Evolutionary conservation across 306 rosid species (phyloP), one percentile per base, ranked within the genome.

Genomic region (Pterocarpus santalinus): DNA sequence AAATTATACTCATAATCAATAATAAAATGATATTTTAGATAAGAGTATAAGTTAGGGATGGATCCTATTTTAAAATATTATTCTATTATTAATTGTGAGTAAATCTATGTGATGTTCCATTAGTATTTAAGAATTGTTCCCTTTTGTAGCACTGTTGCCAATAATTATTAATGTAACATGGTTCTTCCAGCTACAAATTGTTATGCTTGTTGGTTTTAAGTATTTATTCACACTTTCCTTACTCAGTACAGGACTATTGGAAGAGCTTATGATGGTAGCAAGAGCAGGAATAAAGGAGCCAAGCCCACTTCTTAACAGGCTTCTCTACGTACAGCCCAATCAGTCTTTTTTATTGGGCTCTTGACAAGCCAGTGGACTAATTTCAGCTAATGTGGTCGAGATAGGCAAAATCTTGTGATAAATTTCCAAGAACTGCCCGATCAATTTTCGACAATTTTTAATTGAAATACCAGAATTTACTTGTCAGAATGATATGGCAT

Each of bases 281-380:
- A 49, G 36, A 67, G 57, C 66, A 52, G 65, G 79, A 63, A 55
- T 72, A 55, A 56, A 58, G 64, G 63, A 63, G 16, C 65, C 58
- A 70, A 70, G 64, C 68, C 80, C 62, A 52, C 55, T 60, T 79
- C 71, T 78, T 15, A 49, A 34, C 44, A 22, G 17, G 65, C 33
- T 22, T 81, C 64, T 57, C 9, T 32, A 41, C 38, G 81, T 63
- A 72, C 72, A 69, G 62, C 61, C 33, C 51, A 38, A 13, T 52
- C 8, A 5, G 4, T 44, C 28, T 22, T 22, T 22, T 22, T 22
- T 22, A 22, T 22, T 22, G 28, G 28, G 28, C 3, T 55, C 61
- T 72, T 60, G 44, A 44, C 68, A 41, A 74, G 13, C 46, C 35
- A 14, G 13, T 60, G 72, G 52, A 64, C 13, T 47, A 12, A 41